phyloP scores from a whole-genome alignment of 768 basidiomycete genomes.

The Collybia sp. region DNA sequence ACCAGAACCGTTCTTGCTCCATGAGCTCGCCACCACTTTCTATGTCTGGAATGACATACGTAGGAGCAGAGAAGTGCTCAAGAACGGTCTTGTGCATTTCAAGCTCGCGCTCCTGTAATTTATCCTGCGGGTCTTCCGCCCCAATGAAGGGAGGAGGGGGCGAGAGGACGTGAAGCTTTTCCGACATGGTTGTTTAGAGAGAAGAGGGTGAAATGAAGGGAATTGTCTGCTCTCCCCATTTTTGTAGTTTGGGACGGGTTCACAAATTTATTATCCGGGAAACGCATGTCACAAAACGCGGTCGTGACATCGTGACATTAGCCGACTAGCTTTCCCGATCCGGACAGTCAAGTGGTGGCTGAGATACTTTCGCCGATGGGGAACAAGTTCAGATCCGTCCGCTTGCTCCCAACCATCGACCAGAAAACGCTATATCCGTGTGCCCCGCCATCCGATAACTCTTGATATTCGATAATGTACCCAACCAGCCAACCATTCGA shows the following conservation, averaged over 20 bases:
- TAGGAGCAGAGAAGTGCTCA: slow-evolving; percentile 49
- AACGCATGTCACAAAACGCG: too few species aligned
- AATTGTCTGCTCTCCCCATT: slow-evolving; percentile 6
- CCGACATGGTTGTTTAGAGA: slow-evolving; percentile 15
- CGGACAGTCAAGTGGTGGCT: too few species aligned
- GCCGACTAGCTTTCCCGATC: too few species aligned
- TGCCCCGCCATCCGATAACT: too few species aligned
- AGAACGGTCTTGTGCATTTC: slow-evolving; percentile 50
- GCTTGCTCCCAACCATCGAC: too few species aligned
- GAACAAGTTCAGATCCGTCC: too few species aligned
- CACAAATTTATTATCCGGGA: too few species aligned
- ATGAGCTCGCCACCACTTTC: slow-evolving; percentile 39
- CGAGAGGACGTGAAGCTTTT: slow-evolving; percentile 29
- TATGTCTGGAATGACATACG: slow-evolving; percentile 48
- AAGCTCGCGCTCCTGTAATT: slow-evolving; percentile 38
- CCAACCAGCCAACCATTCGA: slow-evolving; percentile 63
- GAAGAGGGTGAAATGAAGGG: slow-evolving; percentile 14
- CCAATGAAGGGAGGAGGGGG: slow-evolving; percentile 22
- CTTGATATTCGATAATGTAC: slow-evolving; percentile 54
- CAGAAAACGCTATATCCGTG: too few species aligned
- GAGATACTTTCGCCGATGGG: too few species aligned
- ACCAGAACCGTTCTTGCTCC: slow-evolving; percentile 76
- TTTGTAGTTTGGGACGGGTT: too few species aligned
- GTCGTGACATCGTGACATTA: too few species aligned
- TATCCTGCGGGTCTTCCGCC: slow-evolving; percentile 24